Evolutionary conservation across 2,329 filamentous ascomycete species (phyloP).

Genomic region (Ascomycota sp.): DNA sequence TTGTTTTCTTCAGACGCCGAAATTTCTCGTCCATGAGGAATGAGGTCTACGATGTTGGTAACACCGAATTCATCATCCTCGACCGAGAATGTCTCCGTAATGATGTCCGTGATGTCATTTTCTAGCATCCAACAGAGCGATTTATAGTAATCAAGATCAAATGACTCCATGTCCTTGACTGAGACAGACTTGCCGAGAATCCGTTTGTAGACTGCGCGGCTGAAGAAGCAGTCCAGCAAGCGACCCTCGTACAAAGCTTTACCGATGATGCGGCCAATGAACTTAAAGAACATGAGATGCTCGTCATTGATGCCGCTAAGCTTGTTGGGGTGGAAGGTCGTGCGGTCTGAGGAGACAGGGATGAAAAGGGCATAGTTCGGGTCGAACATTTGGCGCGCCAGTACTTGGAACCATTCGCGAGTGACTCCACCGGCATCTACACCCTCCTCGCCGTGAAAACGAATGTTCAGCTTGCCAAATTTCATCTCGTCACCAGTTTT

Average conservation of each 20-base stretch:
- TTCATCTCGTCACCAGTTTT: slow-evolving; percentile 96
- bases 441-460: slow-evolving; percentile 93
- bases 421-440: slow-evolving; percentile 95
- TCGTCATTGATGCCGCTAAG: slow-evolving; percentile 86
- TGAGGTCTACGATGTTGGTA: slow-evolving; percentile 67
- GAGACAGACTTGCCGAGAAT: slow-evolving; percentile 90
- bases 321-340: slow-evolving; percentile 96
- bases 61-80: slow-evolving; percentile 90
- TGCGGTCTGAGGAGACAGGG: slow-evolving; percentile 88
- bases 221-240: slow-evolving; percentile 95
- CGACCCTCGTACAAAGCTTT: slow-evolving; percentile 94
- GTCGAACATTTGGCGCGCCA: slow-evolving; percentile 96
- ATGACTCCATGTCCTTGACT: slow-evolving; percentile 97
- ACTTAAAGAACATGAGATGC: slow-evolving; percentile 97
- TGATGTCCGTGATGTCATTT: slow-evolving; percentile 95
- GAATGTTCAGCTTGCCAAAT: slow-evolving; percentile 93
- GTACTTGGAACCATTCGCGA: slow-evolving; percentile 96
- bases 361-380: slow-evolving; percentile 93
- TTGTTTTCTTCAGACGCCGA: slow-evolving; percentile 96
- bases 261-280: slow-evolving; percentile 94
- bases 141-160: slow-evolving; percentile 98
- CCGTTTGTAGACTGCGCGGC: slow-evolving; percentile 92
- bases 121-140: slow-evolving; percentile 96
- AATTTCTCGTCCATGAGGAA: slow-evolving; percentile 75
- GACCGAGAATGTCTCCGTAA: slow-evolving; percentile 87